Evolutionary conservation across 352 stramenopile genomes (phyloP).

Genomic region (Chrysophaeum taylorii): DNA sequence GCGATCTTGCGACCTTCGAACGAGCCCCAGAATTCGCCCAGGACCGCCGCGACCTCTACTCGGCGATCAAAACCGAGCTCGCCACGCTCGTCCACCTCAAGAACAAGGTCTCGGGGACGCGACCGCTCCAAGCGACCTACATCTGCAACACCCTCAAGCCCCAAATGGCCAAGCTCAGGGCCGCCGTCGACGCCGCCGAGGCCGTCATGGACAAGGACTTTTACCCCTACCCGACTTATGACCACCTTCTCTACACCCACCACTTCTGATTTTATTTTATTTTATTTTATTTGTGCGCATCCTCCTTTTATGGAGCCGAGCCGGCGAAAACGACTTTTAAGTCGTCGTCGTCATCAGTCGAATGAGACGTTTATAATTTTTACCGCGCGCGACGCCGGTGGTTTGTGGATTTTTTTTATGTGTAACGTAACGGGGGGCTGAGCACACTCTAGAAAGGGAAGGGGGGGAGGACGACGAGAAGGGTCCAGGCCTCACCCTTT

Average conservation of each 20-base stretch:
- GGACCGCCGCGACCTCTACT: not conserved
- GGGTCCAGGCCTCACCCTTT: too few relatives aligned
- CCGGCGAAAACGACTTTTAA: too few relatives aligned
- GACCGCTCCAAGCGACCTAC: not conserved
- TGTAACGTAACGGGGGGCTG: too few relatives aligned
- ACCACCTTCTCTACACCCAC: not conserved
- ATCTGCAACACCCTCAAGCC: not conserved
- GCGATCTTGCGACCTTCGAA: not conserved
- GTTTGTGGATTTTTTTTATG: too few relatives aligned
- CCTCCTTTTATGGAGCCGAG: too few relatives aligned
- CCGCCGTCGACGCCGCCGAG: constrained; percentile 2
- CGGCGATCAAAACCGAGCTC: not conserved
- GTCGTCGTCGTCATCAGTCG: too few relatives aligned
- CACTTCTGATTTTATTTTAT: too few relatives aligned
- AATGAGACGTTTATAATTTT: too few relatives aligned
- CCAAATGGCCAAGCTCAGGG: not conserved
- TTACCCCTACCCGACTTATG: constrained; percentile 7
- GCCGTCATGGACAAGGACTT: not conserved
- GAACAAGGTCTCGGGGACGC: not conserved
- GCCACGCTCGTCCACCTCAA: not conserved
- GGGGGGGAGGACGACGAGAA: too few relatives aligned
- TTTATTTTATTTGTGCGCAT: too few relatives aligned
- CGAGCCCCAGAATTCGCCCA: not conserved
- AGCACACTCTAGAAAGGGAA: too few relatives aligned
- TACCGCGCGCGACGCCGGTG: too few relatives aligned